Evolutionary conservation across 1,284 basidiomycete genomes (phyloP), one percentile per base, ranked within the genome.

Genomic region (Kwoniella shivajii): DNA sequence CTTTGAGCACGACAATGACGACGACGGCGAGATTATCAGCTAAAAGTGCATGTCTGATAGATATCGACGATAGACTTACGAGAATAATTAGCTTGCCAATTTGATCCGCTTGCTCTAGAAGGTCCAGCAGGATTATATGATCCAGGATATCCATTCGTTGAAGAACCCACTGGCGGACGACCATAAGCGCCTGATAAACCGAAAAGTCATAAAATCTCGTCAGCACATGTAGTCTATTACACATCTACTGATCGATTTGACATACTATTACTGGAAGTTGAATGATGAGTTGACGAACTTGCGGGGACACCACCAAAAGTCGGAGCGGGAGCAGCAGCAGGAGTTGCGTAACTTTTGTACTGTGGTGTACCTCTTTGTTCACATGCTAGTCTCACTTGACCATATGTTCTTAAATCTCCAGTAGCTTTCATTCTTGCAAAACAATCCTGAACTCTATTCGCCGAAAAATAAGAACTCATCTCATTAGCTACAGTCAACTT

Each of bases 241-340:
- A n/a, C n/a, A n/a, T n/a, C n/a, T n/a, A n/a, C n/a, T n/a, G n/a
- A n/a, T n/a, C n/a, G 24, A 9, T 45, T n/a, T 10, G 13, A 14
- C 11, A 5, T 30, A 33, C 29, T 34, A 30, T 30, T 24, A 47
- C 45, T 47, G 43, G 9, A 13, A 14, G 38, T 6, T 34, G 27
- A 24, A 29, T 24, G 9, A 30, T 45, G 43, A 24, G 47, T 16
- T 14, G 45, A 29, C n/a, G 47, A 42, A 18, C 38, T 6, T 20
- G 44, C 50, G 2, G 59, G 53, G 6, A 65, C 60, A n/a, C 65
- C 67, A n/a, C 67, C 67, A 34, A 69, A 69, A 2, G 65, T 69
- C 3, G 65, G 67, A 9, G 54, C 41, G 11, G 58, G 59, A 30
- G 29, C 43, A 38, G 49, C 42, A 29, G 36, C 16, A 9, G 46